phyloP scores from a whole-genome alignment of 352 stramenopile genomes.

The Phytophthora lateralis region DNA sequence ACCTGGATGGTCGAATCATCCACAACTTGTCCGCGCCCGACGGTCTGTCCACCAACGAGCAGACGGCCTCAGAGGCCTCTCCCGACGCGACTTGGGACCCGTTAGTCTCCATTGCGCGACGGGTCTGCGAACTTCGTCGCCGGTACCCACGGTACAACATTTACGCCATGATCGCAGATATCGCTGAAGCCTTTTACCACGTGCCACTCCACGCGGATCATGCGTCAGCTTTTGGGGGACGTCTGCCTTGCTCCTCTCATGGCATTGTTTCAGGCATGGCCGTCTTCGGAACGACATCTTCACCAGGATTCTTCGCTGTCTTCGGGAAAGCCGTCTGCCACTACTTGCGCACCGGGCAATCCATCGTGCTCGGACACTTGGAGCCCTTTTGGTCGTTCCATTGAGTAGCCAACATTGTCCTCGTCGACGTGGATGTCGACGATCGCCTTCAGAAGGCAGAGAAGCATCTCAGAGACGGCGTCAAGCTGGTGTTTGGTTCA shows the following conservation, averaged over 20 bases:
- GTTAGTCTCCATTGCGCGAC: not conserved
- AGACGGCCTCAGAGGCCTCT: not conserved
- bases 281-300: constrained; percentile 14
- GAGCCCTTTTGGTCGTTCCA: constrained; percentile 1
- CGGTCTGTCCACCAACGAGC: not conserved
- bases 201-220: not conserved
- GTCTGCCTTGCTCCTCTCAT: not conserved
- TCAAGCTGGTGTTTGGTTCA: constrained; percentile 17
- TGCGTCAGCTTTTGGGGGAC: constrained; percentile 3
- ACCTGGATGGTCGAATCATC: not conserved
- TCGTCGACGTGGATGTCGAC: not conserved
- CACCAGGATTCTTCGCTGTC: constrained; percentile 14
- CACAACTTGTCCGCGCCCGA: not conserved
- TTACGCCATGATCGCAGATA: constrained; percentile 12
- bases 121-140: not conserved
- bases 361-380: not conserved
- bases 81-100: constrained; percentile 7
- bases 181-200: constrained; percentile 8
- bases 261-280: constrained; percentile 12
- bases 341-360: not conserved
- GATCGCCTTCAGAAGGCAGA: constrained; percentile 4
- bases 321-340: constrained; percentile 9
- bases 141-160: constrained; percentile 2
- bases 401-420: constrained; percentile 5
- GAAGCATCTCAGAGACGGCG: constrained; percentile 11